Conservation (phyloP, 1,284 basidiomycete genomes). For the Cutaneotrichosporon spelunceum region DNA sequence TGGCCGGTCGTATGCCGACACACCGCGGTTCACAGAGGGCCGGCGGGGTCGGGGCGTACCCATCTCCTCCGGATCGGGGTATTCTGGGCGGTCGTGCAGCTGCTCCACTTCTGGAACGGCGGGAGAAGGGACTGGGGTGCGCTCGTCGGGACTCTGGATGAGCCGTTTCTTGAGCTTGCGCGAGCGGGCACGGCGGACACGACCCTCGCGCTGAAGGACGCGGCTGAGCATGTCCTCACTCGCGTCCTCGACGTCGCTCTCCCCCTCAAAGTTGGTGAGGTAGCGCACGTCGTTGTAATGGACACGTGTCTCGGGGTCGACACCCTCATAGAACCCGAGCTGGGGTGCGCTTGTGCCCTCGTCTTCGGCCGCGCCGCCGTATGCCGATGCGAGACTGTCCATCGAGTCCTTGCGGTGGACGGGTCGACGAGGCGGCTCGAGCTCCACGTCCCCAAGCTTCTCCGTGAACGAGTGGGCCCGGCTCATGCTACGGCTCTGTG, state of each 20-base stretch:
- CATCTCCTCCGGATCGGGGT: not conserved
- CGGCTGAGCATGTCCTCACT: constrained; percentile 64
- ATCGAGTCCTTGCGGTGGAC: not conserved
- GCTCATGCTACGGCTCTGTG: not conserved
- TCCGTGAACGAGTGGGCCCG: not conserved
- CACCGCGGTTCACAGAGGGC: not conserved
- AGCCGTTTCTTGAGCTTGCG: constrained; percentile 30
- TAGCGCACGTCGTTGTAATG: constrained; percentile 52
- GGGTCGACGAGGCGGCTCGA: constrained; percentile 1
- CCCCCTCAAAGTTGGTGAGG: constrained; percentile 76
- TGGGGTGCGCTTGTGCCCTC: not conserved
- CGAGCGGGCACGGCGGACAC: constrained; percentile 60
- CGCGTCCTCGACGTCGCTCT: constrained; percentile 67
- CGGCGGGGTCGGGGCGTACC: not conserved
- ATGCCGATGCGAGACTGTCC: constrained; percentile 17
- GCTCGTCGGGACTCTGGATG: not conserved
- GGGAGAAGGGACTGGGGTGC: not conserved
- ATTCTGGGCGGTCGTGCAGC: not conserved
- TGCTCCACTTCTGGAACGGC: not conserved
- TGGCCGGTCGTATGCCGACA: not conserved
- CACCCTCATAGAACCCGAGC: constrained; percentile 9
- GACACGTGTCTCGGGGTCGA: constrained; percentile 16
- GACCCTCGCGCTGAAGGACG: constrained; percentile 65
- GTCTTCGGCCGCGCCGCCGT: not conserved
- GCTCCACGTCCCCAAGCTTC: constrained; percentile 1